These are phyloP conservation scores for Ogataea dorogensis DNA, from an alignment of 805 yeast genomes.

Conservation along the genomic window DNA sequence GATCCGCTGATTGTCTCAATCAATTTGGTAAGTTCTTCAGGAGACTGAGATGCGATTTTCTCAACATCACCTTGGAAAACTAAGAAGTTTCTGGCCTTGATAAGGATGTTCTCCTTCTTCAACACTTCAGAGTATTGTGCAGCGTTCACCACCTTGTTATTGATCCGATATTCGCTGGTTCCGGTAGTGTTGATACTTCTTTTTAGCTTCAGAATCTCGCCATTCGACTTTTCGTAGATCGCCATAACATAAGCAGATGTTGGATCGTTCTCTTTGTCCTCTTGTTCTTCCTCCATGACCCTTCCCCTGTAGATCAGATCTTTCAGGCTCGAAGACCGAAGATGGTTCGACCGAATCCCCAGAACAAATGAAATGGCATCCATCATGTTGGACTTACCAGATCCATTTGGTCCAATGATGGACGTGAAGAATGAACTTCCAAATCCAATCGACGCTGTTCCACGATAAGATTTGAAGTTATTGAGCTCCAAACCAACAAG, in stretches of 20 bases:
- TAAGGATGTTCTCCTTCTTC: conserved; percentile 75
- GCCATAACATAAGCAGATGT: conserved; percentile 74
- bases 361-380: conserved; percentile 92
- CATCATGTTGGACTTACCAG: conserved; percentile 96
- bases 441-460: conserved; percentile 72
- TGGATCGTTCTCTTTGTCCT: conserved; percentile 37
- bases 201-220: conserved; percentile 57
- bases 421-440: conserved; percentile 83
- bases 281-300: conserved; percentile 31
- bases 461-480: conserved; percentile 91
- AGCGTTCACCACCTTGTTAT: conserved; percentile 59
- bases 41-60: conserved; percentile 82
- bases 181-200: conserved; percentile 62
- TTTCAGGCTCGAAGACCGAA: conserved; percentile 69
- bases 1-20: conserved; percentile 88
- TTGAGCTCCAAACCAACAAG: conserved; percentile 71
- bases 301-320: conserved; percentile 84
- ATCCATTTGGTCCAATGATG: conserved; percentile 97
- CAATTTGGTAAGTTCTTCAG: conserved; percentile 67
- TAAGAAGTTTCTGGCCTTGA: conserved; percentile 85
- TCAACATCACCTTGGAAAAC: conserved; percentile 98
- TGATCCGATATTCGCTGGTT: conserved; percentile 63
- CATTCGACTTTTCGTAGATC: conserved; percentile 62
- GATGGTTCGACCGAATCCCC: conserved; percentile 73
- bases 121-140: conserved; percentile 63